Evolutionary conservation across 306 rosid genomes (phyloP).

Genomic region (Dryas alaskensis): DNA sequence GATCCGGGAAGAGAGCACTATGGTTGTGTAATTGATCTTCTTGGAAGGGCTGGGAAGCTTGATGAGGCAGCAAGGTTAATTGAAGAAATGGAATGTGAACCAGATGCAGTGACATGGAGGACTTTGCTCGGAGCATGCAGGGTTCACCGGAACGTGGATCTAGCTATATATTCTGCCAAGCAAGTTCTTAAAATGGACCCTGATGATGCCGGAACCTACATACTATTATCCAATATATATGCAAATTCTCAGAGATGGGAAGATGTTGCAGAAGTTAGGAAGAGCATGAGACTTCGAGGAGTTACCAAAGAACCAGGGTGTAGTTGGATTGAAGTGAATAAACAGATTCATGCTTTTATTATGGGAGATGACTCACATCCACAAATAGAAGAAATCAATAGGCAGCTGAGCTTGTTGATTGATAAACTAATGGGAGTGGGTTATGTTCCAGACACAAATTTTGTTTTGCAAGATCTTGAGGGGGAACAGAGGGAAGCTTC

Average conservation of each 20-base stretch:
- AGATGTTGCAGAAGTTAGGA: slow-evolving; percentile 68
- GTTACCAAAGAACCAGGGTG: slow-evolving; percentile 85
- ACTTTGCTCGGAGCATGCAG: slow-evolving; percentile 87
- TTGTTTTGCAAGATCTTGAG: slow-evolving; percentile 87
- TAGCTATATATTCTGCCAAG: slow-evolving; percentile 71
- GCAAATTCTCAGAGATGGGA: slow-evolving; percentile 80
- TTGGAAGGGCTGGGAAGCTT: slow-evolving; percentile 87
- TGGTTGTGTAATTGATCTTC: slow-evolving; percentile 86
- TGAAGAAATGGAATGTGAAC: slow-evolving; percentile 60
- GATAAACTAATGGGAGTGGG: slow-evolving; percentile 49
- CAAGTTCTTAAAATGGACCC: slow-evolving; percentile 65
- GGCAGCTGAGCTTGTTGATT: slow-evolving; percentile 47
- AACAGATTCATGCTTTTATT: slow-evolving; percentile 67
- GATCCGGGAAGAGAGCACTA: slow-evolving; percentile 80
- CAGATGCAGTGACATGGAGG: slow-evolving; percentile 87
- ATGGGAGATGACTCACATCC: slow-evolving; percentile 76
- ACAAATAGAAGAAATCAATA: slow-evolving; percentile 59
- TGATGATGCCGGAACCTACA: slow-evolving; percentile 75
- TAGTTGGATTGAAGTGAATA: slow-evolving; percentile 89
- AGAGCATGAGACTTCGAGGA: slow-evolving; percentile 58
- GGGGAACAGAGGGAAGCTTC: slow-evolving; percentile 82
- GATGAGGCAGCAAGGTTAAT: slow-evolving; percentile 65
- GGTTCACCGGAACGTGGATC: slow-evolving; percentile 59
- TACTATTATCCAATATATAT: slow-evolving; percentile 65
- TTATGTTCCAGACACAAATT: slow-evolving; percentile 78